phyloP scores from a whole-genome alignment of 192 early-diverging fungal genomes.

The Coemansia biformis region DNA sequence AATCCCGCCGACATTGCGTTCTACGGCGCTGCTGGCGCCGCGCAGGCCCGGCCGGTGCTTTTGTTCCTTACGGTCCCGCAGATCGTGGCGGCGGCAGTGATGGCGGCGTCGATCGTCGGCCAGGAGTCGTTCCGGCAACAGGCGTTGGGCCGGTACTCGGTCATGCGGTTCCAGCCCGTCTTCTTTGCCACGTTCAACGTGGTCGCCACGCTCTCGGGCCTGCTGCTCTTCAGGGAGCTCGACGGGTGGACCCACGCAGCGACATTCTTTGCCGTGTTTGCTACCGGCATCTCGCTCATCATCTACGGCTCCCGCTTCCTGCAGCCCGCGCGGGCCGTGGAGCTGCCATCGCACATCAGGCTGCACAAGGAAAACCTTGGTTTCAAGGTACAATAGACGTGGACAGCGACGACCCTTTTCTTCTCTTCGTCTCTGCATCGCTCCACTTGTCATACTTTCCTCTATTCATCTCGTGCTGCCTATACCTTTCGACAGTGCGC shows the following conservation, averaged over 20 bases:
- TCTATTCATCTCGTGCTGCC: too few species aligned
- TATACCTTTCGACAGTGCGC: too few species aligned
- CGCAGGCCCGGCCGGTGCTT: constrained; percentile 6
- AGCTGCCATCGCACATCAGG: constrained; percentile 40
- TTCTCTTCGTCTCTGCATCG: too few species aligned
- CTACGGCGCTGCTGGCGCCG: constrained; percentile 26
- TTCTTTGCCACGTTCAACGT: constrained; percentile 51
- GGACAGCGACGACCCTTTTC: too few species aligned
- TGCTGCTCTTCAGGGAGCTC: constrained; percentile 45
- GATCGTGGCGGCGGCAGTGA: constrained; percentile 16
- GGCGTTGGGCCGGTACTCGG: constrained; percentile 46
- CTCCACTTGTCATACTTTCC: neutral
- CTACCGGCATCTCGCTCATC: constrained; percentile 28
- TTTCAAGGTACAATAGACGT: constrained; percentile 17
- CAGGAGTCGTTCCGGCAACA: constrained; percentile 49
- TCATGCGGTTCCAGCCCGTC: constrained; percentile 50
- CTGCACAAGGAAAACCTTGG: constrained; percentile 36
- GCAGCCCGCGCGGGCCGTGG: constrained; percentile 29
- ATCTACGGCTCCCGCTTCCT: constrained; percentile 40
- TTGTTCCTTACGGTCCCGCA: constrained; percentile 19
- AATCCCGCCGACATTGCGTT: constrained; percentile 39
- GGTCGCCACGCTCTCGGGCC: constrained; percentile 34
- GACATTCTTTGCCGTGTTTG: constrained; percentile 32
- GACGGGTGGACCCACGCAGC: constrained; percentile 24
- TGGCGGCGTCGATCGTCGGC: constrained; percentile 38